phyloP scores from a whole-genome alignment of 192 early-diverging fungal species.

The Chytriomyces sp. region DNA sequence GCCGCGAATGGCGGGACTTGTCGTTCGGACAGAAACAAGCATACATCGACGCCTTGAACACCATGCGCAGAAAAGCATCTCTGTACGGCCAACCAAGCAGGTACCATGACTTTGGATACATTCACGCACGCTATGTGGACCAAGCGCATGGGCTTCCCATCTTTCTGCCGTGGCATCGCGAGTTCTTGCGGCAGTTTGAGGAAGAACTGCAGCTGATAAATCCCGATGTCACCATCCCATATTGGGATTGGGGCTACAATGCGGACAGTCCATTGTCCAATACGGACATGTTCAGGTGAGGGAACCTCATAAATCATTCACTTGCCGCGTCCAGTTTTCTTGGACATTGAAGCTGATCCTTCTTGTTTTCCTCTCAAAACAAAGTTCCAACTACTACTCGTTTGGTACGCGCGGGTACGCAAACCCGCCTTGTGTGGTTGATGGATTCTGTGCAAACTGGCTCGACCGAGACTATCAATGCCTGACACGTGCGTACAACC shows the following conservation, averaged over 20 bases:
- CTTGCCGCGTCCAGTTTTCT: no score
- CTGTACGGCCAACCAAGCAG: conserved; percentile 1
- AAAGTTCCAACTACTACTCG: not conserved
- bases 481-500: conserved; percentile 21
- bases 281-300: no score
- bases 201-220: conserved; percentile 7
- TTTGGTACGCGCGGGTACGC: conserved; percentile 4
- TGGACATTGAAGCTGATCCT: no score
- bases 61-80: conserved; percentile 3
- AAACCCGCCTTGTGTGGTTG: not conserved
- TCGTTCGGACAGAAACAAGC: not conserved
- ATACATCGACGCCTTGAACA: conserved; percentile 17
- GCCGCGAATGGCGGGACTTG: conserved; percentile 4
- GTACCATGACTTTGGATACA: conserved; percentile 13
- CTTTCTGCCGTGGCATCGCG: conserved; percentile 47
- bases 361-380: not conserved
- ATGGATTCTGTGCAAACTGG: not conserved
- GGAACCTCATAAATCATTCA: no score
- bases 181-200: conserved; percentile 40
- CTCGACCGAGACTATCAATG: not conserved
- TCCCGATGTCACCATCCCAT: conserved; percentile 53
- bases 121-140: conserved; percentile 3
- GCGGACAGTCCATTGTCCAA: no score
- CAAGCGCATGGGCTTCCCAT: not conserved
- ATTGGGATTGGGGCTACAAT: conserved; percentile 42